A percentile compares a stretch with the other conserved stretches of the same genome.
Conservation (phyloP, 495 filamentous ascomycete species). For the Aspergillus nidulans region DNA sequence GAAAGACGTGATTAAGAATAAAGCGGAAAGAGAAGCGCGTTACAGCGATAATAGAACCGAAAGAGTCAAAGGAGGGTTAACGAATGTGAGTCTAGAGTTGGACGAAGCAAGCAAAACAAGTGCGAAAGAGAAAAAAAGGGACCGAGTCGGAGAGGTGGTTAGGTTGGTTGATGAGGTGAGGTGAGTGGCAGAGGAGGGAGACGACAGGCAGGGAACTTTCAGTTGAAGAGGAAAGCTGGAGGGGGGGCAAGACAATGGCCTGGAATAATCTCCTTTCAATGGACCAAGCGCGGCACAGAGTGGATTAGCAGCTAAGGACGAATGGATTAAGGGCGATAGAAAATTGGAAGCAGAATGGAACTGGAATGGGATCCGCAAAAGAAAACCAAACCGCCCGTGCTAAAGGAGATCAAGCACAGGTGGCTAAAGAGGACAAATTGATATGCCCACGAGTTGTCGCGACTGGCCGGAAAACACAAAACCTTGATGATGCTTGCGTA, state of each 20-base stretch:
- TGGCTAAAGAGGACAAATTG: conserved; percentile 10
- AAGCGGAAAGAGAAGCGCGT: conserved; percentile 7
- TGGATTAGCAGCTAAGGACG: background rate
- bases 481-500: conserved; percentile 2
- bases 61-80: conserved; percentile 17
- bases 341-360: background rate
- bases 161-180: background rate
- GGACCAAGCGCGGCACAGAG: conserved; percentile 13
- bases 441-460: conserved; percentile 6
- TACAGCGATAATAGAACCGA: conserved; percentile 14
- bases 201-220: background rate
- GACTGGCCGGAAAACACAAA: background rate
- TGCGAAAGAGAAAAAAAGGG: conserved; percentile 8
- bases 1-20: conserved; percentile 22
- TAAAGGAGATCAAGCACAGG: conserved; percentile 4
- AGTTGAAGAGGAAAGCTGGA: conserved; percentile 2
- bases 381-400: conserved; percentile 1
- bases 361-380: conserved; percentile 10
- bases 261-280: conserved; percentile 7
- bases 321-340: background rate
- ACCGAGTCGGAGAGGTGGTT: conserved; percentile 3
- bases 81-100: conserved; percentile 33
- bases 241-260: background rate
- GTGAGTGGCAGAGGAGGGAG: background rate
- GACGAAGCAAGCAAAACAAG: conserved; percentile 22